These are phyloP conservation scores for Coniochaeta prunicola DNA, from an alignment of 2,329 filamentous ascomycete species.

Conservation along the genomic window DNA sequence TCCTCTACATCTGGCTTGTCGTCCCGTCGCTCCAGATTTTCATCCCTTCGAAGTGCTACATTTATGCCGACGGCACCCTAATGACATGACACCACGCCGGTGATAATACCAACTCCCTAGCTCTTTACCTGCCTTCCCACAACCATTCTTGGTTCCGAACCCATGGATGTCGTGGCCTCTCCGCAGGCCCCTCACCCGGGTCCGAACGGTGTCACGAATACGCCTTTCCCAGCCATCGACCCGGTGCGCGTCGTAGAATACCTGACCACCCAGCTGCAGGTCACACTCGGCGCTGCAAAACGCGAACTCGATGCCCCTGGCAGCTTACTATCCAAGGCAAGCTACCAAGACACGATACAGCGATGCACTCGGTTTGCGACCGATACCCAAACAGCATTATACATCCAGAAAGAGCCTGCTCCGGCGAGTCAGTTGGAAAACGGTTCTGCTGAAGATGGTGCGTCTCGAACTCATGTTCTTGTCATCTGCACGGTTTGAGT, in stretches of 20 bases:
- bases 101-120: neutral
- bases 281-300: slow-evolving; percentile 67
- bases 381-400: slow-evolving; percentile 81
- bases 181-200: slow-evolving; percentile 33
- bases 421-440: slow-evolving; percentile 45
- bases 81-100: neutral
- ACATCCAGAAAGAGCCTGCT: slow-evolving; percentile 77
- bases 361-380: slow-evolving; percentile 84
- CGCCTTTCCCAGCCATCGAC: slow-evolving; percentile 53
- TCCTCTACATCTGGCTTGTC: neutral
- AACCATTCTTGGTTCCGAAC: slow-evolving; percentile 10
- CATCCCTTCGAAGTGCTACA: neutral
- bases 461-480: slow-evolving; percentile 15
- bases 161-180: slow-evolving; percentile 46
- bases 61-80: neutral
- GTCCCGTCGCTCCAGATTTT: neutral
- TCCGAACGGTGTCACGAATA: slow-evolving; percentile 36
- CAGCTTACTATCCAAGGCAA: slow-evolving; percentile 70
- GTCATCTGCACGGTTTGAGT: neutral
- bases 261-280: slow-evolving; percentile 61
- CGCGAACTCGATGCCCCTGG: slow-evolving; percentile 73
- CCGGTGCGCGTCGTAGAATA: slow-evolving; percentile 66
- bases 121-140: neutral
- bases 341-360: slow-evolving; percentile 72
- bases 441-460: slow-evolving; percentile 37